Evolutionary conservation across 139 green algal genomes (phyloP).

Genomic region (Chlamydomonas sp.): DNA sequence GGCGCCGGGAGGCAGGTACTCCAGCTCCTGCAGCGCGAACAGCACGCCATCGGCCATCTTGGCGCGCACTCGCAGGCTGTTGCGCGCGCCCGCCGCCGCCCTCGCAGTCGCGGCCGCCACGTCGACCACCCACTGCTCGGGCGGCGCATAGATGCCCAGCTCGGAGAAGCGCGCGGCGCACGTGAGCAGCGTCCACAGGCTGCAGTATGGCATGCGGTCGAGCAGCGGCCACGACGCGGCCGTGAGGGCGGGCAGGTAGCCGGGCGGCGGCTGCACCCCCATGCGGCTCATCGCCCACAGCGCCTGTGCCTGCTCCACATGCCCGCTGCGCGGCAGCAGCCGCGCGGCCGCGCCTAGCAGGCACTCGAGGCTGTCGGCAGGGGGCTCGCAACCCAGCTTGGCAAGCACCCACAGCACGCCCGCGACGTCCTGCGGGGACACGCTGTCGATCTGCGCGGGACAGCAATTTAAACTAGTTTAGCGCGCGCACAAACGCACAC

Average conservation of each 20-base stretch:
- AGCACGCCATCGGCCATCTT: neutral
- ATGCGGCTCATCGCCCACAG: neutral
- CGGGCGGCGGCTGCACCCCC: neutral
- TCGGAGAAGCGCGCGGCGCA: neutral
- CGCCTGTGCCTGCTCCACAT: neutral
- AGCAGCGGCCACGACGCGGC: neutral
- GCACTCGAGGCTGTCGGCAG: neutral
- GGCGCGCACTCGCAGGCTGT: neutral
- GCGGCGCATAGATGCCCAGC: neutral
- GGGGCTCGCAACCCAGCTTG: neutral
- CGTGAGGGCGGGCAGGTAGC: neutral
- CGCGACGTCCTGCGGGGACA: neutral
- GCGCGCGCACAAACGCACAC: neutral
- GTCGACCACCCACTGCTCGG: neutral
- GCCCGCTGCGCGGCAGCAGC: neutral
- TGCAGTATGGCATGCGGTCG: neutral
- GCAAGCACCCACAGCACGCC: neutral
- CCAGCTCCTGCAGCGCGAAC: slow-evolving; percentile 2
- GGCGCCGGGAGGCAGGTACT: neutral
- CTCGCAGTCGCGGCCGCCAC: neutral
- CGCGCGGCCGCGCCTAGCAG: neutral
- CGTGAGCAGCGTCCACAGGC: neutral
- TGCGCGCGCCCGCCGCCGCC: neutral
- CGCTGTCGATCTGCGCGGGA: neutral
- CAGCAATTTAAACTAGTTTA: neutral